Evolutionary conservation across 768 basidiomycete species (phyloP), one percentile per base, ranked within the genome.

Genomic region (Cyclocybe cylindracea): DNA sequence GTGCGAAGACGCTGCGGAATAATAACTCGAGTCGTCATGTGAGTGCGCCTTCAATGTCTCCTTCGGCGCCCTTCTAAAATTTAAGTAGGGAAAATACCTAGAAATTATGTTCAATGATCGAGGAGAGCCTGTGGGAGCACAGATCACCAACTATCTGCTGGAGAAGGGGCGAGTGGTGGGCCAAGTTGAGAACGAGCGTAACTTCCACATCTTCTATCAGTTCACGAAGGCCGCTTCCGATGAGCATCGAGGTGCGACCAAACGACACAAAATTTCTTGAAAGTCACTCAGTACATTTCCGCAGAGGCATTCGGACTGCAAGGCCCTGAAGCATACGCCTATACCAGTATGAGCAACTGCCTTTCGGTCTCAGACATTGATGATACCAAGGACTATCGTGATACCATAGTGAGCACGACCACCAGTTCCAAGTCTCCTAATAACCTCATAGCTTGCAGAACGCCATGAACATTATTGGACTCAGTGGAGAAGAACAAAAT

Each of bases 181-280:
- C 33, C 97, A 99, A 65, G 91, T 98, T 48, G 88, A 92, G 67
- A 89, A 91, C 59, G 97, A 99, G 70, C 85, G 97, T 54, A 91
- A 97, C 68, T 98, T 98, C 70, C 97, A 99, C 64, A 95, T 99
- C 54, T 98, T 99, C 77, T 99, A 98, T 69, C 97, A 99, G 66
- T 97, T 98, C 69, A 98, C 97, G 24, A 99, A 98, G 66, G 94
- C 86, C 5, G 96, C 97, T 4, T 85, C 89, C 6, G 78, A 86
- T 42, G 91, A 87, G 41, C 93, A 98, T 68, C 84, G 93, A 68
- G 94, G 94, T 91, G 61, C 51, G 80, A 24, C 66, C 13, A 10
- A 14, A 14, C 24, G 16, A 19, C 44, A n/a, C 7, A 39, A 19
- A 6, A 46, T 33, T 2, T 10, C 14, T 44, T 43, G 40, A 38